phyloP scores from a whole-genome alignment of 2,329 filamentous ascomycete genomes.

The Fusarium falciforme region DNA sequence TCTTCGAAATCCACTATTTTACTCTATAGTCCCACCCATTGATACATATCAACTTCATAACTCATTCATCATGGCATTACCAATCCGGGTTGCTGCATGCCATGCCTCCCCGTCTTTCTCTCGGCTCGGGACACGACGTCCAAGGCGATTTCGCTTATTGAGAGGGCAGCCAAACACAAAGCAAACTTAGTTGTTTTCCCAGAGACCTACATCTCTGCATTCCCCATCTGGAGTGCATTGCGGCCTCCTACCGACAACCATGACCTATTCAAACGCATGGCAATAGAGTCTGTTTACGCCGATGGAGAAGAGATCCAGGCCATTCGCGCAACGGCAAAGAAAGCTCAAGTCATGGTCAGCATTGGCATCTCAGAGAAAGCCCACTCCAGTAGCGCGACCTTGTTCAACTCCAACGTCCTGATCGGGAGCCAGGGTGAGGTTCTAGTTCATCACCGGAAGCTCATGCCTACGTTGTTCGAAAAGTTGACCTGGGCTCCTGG shows the following conservation, averaged over 20 bases:
- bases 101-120: conserved; percentile 41
- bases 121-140: conserved; percentile 57
- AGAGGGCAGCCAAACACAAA: conserved; percentile 53
- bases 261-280: conserved; percentile 59
- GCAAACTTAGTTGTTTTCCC: conserved; percentile 66
- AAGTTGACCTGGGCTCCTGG: conserved; percentile 66
- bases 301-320: conserved; percentile 59
- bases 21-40: neutral
- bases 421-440: conserved; percentile 58
- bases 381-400: conserved; percentile 54
- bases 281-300: conserved; percentile 55
- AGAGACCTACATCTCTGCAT: conserved; percentile 64
- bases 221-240: conserved; percentile 63
- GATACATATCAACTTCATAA: neutral
- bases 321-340: conserved; percentile 53
- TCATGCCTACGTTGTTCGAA: conserved; percentile 68
- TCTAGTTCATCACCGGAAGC: conserved; percentile 63
- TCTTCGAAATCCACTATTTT: neutral
- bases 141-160: conserved; percentile 56
- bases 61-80: neutral
- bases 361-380: conserved; percentile 63
- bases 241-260: conserved; percentile 62
- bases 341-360: conserved; percentile 54
- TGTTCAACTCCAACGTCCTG: conserved; percentile 65
- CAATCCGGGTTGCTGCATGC: conserved; percentile 15